These are phyloP conservation scores for Durusdinium trenchii DNA, from an alignment of 73 alveolate genomes.

Conservation along the genomic window DNA sequence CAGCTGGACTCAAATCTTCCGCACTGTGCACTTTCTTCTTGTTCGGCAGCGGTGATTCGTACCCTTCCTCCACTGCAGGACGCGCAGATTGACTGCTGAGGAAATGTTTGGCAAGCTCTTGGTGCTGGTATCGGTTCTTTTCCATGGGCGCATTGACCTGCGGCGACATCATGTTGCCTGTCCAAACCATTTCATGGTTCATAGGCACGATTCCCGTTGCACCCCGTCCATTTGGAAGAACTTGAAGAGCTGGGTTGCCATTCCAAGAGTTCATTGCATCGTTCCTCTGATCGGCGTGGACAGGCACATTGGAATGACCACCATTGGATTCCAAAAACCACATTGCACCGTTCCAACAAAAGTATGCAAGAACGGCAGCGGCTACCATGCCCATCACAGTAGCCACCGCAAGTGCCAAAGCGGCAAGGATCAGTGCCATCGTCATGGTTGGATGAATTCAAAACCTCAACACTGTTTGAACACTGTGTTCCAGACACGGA, in stretches of 20 bases:
- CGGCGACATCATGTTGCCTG: neutral
- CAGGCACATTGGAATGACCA: neutral
- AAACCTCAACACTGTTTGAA: too few relatives aligned
- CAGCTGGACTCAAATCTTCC: slow-evolving; percentile 30
- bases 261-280: slow-evolving; percentile 7
- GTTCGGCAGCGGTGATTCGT: slow-evolving; percentile 12
- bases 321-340: slow-evolving; percentile 26
- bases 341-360: slow-evolving; percentile 39
- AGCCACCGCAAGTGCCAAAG: slow-evolving; percentile 19
- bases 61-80: neutral
- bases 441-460: too few relatives aligned
- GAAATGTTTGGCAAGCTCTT: neutral
- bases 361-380: slow-evolving; percentile 70
- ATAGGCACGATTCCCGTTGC: neutral
- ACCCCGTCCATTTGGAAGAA: neutral
- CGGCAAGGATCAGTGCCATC: slow-evolving; percentile 48
- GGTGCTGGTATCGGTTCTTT: neutral
- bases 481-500: too few relatives aligned
- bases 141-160: neutral
- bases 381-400: slow-evolving; percentile 71
- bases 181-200: slow-evolving; percentile 25
- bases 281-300: neutral
- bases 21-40: neutral
- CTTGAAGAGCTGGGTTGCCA: neutral
- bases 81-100: neutral